These are phyloP conservation scores for Dendrocalamus latiflorus DNA, from an alignment of 202 grass and related monocot species.

Conservation along the genomic window DNA sequence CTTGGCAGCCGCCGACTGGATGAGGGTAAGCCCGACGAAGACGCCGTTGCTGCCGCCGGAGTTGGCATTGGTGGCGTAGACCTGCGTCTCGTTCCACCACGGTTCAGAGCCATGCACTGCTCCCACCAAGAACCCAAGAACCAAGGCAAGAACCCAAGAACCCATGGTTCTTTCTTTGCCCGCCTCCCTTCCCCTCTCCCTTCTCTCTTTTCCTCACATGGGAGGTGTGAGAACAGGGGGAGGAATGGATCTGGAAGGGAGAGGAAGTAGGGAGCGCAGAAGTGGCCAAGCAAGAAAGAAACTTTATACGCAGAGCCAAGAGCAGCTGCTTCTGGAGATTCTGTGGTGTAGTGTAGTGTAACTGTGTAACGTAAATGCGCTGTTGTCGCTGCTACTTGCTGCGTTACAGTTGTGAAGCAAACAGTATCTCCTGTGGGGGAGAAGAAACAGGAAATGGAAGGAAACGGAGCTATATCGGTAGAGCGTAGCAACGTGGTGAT, in stretches of 20 bases:
- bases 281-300: slow-evolving; percentile 29
- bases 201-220: not conserved
- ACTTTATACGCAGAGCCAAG: slow-evolving; percentile 20
- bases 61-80: slow-evolving; percentile 22
- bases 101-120: slow-evolving; percentile 42
- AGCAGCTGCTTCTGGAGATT: slow-evolving; percentile 31
- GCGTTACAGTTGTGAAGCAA: slow-evolving; percentile 31
- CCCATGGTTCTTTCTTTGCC: slow-evolving; percentile 30
- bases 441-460: not conserved
- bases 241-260: slow-evolving; percentile 35
- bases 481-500: not conserved
- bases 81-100: slow-evolving; percentile 54
- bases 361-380: not conserved
- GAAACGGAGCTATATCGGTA: too few species aligned
- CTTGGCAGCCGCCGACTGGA: slow-evolving; percentile 72
- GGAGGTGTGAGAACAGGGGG: not conserved
- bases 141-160: slow-evolving; percentile 18
- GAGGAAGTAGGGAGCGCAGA: not conserved
- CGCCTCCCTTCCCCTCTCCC: not conserved
- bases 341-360: not conserved
- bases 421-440: not conserved
- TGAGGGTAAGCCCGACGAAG: slow-evolving; percentile 72
- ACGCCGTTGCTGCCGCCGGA: slow-evolving; percentile 45
- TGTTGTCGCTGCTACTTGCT: not conserved
- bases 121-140: slow-evolving; percentile 24